phyloP scores from a whole-genome alignment of 2,329 filamentous ascomycete species.

The Fusarium neocosmosporiellum region DNA sequence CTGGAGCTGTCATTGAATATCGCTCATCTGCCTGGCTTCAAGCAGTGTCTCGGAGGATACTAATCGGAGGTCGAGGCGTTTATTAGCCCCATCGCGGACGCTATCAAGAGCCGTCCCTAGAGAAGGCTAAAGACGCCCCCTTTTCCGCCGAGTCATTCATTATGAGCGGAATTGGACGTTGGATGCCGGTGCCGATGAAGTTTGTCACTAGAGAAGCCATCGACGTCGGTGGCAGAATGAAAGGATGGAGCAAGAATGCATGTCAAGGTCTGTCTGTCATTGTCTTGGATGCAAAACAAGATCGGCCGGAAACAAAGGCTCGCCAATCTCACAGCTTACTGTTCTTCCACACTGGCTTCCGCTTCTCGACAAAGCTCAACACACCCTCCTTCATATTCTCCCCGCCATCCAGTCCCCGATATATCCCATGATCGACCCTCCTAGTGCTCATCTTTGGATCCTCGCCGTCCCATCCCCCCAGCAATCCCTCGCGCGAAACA shows the following conservation, averaged over 20 bases:
- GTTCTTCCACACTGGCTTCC: slow-evolving; percentile 74
- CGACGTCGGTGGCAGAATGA: slow-evolving; percentile 25
- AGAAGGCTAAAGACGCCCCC: background rate
- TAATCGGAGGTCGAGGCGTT: slow-evolving; percentile 20
- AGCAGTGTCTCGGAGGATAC: slow-evolving; percentile 13
- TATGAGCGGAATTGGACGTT: background rate
- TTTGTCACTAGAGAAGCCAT: slow-evolving; percentile 16
- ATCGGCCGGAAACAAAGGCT: background rate
- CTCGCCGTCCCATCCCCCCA: slow-evolving; percentile 77
- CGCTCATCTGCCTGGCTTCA: slow-evolving; percentile 1
- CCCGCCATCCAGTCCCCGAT: slow-evolving; percentile 68
- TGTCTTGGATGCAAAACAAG: background rate
- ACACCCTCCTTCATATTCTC: slow-evolving; percentile 83
- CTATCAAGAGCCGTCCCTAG: slow-evolving; percentile 40
- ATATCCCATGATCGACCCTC: slow-evolving; percentile 68
- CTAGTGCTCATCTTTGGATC: slow-evolving; percentile 72
- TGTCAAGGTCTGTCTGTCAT: background rate
- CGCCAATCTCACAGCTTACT: slow-evolving; percentile 63
- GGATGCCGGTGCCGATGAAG: background rate
- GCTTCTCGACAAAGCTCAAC: slow-evolving; percentile 80
- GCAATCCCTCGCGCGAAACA: slow-evolving; percentile 77
- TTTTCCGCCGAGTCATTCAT: background rate
- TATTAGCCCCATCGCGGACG: slow-evolving; percentile 21
- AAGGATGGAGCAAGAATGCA: background rate
- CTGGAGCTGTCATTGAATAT: slow-evolving; percentile 21